These are phyloP conservation scores for Sesbania bispinosa DNA, from an alignment of 306 rosid species.

Conservation along the genomic window DNA sequence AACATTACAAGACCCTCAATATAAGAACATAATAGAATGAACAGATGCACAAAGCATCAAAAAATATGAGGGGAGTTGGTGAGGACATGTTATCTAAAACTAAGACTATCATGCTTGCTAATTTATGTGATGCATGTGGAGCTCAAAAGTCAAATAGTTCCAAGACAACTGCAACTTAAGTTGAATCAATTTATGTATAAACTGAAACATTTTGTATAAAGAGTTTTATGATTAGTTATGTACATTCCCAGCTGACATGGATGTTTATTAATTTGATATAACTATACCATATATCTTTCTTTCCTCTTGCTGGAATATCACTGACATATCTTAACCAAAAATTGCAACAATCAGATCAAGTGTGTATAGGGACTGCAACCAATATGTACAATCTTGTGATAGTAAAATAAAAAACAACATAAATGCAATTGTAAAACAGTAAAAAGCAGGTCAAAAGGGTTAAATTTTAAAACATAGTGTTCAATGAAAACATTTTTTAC, in stretches of 20 bases:
- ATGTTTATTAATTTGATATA: constrained; percentile 4
- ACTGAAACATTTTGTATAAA: neutral
- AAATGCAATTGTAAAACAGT: neutral
- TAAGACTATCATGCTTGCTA: neutral
- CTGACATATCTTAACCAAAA: neutral
- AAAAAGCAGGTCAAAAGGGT: neutral
- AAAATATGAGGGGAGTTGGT: neutral
- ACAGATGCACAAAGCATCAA: constrained; percentile 4
- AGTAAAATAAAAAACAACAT: constrained; percentile 5
- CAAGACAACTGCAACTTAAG: constrained; percentile 10
- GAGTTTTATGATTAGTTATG: constrained; percentile 10
- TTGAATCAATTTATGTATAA: neutral
- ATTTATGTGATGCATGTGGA: neutral
- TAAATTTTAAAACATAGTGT: neutral
- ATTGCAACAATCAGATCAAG: constrained; percentile 2
- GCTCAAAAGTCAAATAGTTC: constrained; percentile 17
- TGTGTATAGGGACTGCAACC: neutral
- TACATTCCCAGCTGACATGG: neutral
- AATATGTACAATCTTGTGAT: neutral
- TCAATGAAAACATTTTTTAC: neutral
- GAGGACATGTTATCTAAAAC: neutral
- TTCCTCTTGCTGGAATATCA: neutral
- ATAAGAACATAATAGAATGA: constrained; percentile 14
- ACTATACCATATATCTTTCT: neutral
- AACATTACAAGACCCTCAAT: constrained; percentile 5